phyloP scores from a whole-genome alignment of 257 asterid genomes.

The Jaltomata sinuosa region DNA sequence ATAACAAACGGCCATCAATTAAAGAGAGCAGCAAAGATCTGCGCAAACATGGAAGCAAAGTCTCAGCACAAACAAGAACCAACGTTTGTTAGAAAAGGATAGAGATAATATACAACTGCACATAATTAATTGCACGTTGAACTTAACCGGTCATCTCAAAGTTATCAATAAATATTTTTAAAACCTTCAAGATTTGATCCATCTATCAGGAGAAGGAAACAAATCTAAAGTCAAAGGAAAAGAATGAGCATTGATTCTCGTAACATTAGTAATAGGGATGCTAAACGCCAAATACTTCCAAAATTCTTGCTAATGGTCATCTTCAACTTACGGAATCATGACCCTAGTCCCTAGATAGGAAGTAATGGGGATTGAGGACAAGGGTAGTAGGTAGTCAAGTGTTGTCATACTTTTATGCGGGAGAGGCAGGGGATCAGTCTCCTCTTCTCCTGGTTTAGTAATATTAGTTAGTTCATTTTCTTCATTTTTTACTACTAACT shows the following conservation, averaged over 20 bases:
- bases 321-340: not conserved
- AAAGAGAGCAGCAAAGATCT: slow-evolving; percentile 17
- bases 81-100: not conserved
- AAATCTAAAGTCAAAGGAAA: not conserved
- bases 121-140: not conserved
- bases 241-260: not conserved
- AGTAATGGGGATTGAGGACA: not conserved
- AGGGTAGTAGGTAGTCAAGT: not conserved
- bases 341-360: not conserved
- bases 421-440: not conserved
- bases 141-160: not conserved
- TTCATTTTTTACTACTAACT: not conserved
- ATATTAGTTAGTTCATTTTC: not conserved
- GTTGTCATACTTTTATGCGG: not conserved
- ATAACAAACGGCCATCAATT: slow-evolving; percentile 51
- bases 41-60: not conserved
- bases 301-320: not conserved
- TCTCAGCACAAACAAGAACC: not conserved
- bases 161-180: not conserved
- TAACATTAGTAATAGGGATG: not conserved
- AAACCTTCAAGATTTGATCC: not conserved
- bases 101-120: not conserved
- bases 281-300: not conserved
- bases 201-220: not conserved
- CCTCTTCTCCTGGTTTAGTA: not conserved